Base-by-base conservation (phyloP, 1,284 basidiomycete genomes). In the Ustilago bromivora region DNA sequence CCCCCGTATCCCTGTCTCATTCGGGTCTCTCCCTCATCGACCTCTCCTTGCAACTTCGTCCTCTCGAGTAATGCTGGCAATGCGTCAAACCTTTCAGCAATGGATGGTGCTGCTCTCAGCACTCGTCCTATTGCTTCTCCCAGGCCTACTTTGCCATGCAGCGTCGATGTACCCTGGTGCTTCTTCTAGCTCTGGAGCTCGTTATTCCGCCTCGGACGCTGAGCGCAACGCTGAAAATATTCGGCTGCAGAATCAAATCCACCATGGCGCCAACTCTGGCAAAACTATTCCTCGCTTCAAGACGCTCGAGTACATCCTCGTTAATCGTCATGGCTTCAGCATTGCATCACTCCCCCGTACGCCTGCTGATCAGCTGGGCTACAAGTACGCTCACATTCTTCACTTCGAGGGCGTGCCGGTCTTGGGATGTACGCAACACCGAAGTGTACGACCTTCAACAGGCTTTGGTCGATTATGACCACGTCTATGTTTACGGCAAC, bases 281-380 rank as follows among this genome's bases (percentile, higher is more conserved):
- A 10, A 36, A 2, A 32, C 36, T 10, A 36, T 12, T 28, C 47
- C 46, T 17, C 57, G 32, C 4, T 15, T n/a, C 43, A 8, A 19
- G 17, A 59, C 57, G 32, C 11, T 59, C 34, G 57, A 59, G n/a
- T 47, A 34, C 31, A 46, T 59, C 11, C 32, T 59, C 28, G n/a
- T 11, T 28, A 17, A 57, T 35, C 23, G 11, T 10, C 46, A 59
- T 23, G 57, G 57, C 2, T 19, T 49, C 34, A 28, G n/a, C 15
- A 59, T 59, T 34, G 13, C 9, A 15, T 12, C 5, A 17, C 57
- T 59, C 7, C 32, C 31, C 3, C 43, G 7, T 13, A 59, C 57
- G 15, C n/a, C 46, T 28, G 57, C 32, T 9, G 46, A 15, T 36
- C 46, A 28, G 8, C n/a, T 49, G 28, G 46, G 38, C 34, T 32